A percentile compares a stretch with the other conserved stretches of the same genome.
These are phyloP conservation scores for Perkinsus olseni DNA, from an alignment of 169 alveolate species.

Conservation along the genomic window DNA sequence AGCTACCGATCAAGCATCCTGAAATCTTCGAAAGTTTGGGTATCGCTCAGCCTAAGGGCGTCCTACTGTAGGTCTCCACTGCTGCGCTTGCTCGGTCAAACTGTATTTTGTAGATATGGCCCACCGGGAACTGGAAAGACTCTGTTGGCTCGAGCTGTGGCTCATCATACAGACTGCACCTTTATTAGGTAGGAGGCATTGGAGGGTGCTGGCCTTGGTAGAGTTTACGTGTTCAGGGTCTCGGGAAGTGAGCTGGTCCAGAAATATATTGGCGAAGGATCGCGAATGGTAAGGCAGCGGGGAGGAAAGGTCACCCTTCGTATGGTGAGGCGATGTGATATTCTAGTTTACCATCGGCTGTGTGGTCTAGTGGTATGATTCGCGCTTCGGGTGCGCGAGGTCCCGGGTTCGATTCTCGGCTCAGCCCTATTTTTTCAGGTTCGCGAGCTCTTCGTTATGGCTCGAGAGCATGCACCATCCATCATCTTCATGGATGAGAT, in stretches of 20 bases:
- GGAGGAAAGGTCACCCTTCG: too few species aligned
- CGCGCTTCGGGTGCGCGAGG: constrained; percentile 80
- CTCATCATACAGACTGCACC: constrained; percentile 91
- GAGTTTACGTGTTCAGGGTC: constrained; percentile 60
- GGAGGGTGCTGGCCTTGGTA: constrained; percentile 81
- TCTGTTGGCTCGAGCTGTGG: constrained; percentile 93
- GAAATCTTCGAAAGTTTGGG: constrained; percentile 97
- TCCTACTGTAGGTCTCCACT: not conserved
- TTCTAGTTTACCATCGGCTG: constrained; percentile 37
- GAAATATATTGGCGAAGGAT: constrained; percentile 93
- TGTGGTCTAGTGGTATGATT: constrained; percentile 26
- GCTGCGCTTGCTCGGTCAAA: not conserved
- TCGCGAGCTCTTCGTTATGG: constrained; percentile 96
- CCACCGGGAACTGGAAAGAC: constrained; percentile 89
- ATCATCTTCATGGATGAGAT: constrained; percentile 99
- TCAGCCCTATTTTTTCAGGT: constrained; percentile 55
- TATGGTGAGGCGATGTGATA: constrained; percentile 91
- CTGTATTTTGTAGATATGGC: not conserved
- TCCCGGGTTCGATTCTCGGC: constrained; percentile 1
- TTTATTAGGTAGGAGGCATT: constrained; percentile 92
- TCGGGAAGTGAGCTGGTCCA: constrained; percentile 95
- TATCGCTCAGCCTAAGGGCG: constrained; percentile 88
- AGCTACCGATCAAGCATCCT: constrained; percentile 98
- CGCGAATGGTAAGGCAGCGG: constrained; percentile 93
- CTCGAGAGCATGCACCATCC: constrained; percentile 98